These are phyloP conservation scores for Hypsizygus marmoreus DNA, from an alignment of 768 basidiomycete species.

Conservation along the genomic window DNA sequence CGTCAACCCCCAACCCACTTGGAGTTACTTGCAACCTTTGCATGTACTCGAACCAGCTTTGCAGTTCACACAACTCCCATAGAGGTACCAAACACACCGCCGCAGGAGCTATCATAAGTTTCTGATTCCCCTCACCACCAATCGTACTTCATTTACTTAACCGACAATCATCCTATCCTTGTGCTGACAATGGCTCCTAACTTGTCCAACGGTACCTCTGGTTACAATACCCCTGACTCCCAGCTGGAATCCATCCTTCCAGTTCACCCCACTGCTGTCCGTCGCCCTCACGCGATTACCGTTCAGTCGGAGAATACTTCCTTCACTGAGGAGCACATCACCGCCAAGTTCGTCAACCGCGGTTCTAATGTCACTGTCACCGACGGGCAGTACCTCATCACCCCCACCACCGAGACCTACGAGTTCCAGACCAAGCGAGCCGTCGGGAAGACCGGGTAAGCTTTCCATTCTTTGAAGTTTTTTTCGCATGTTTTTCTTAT, in stretches of 20 bases:
- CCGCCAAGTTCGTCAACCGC: constrained; percentile 79
- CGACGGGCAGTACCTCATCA: constrained; percentile 77
- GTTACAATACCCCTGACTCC: constrained; percentile 72
- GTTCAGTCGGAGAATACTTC: constrained; percentile 81
- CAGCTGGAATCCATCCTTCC: constrained; percentile 69
- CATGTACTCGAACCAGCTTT: constrained; percentile 96
- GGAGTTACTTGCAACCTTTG: constrained; percentile 52
- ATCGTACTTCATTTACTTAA: constrained; percentile 24
- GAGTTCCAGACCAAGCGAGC: constrained; percentile 90
- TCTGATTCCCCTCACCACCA: constrained; percentile 38
- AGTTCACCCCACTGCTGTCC: constrained; percentile 84
- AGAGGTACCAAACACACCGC: constrained; percentile 85
- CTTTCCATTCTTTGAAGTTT: background rate
- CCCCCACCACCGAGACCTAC: constrained; percentile 76
- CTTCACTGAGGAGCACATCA: constrained; percentile 84
- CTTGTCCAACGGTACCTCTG: constrained; percentile 53
- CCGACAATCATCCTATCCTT: constrained; percentile 7
- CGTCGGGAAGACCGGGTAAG: constrained; percentile 91
- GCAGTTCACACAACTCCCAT: constrained; percentile 85
- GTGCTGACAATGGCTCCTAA: constrained; percentile 49
- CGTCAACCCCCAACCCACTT: constrained; percentile 18
- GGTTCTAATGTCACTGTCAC: constrained; percentile 69
- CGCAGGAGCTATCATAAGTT: constrained; percentile 61
- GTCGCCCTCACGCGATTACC: constrained; percentile 73
- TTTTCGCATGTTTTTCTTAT: constrained; percentile 13